Conservation (phyloP, 2,329 filamentous ascomycete genomes). For the Atkinsonella hypoxylon region DNA sequence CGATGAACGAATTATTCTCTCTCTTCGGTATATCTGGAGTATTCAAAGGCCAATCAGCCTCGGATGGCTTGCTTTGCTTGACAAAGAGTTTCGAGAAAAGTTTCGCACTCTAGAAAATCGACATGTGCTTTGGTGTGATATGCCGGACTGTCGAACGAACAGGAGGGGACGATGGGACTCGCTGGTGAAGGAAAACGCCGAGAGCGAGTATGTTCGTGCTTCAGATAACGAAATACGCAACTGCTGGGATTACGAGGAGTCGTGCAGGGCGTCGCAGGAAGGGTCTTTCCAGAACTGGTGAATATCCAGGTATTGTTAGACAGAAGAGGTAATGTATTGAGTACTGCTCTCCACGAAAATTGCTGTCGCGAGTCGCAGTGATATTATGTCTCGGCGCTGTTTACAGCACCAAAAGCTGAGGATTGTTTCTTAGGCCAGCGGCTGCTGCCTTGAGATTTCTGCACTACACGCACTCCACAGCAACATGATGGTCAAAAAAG, state of each 20-base stretch:
- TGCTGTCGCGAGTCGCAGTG: no score
- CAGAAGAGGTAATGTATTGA: no score
- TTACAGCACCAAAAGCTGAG: no score
- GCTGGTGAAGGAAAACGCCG: not conserved
- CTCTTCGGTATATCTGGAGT: not conserved
- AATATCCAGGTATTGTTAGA: not conserved
- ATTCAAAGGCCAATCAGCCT: not conserved
- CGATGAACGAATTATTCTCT: not conserved
- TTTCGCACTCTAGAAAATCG: not conserved
- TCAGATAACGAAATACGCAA: not conserved
- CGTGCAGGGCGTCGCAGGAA: not conserved
- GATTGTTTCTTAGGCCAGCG: no score
- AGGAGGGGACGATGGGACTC: not conserved
- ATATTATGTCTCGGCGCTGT: no score
- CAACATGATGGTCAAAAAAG: no score
- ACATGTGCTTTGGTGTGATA: slow-evolving; percentile 3
- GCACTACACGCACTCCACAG: no score
- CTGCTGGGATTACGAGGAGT: not conserved
- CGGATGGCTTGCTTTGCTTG: not conserved
- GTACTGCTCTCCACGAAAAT: no score
- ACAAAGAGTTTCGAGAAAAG: not conserved
- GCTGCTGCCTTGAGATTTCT: no score
- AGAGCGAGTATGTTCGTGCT: not conserved
- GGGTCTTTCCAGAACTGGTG: not conserved
- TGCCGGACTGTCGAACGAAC: not conserved